phyloP scores from a whole-genome alignment of 805 yeast species.

The Ogataea parapolymorpha region DNA sequence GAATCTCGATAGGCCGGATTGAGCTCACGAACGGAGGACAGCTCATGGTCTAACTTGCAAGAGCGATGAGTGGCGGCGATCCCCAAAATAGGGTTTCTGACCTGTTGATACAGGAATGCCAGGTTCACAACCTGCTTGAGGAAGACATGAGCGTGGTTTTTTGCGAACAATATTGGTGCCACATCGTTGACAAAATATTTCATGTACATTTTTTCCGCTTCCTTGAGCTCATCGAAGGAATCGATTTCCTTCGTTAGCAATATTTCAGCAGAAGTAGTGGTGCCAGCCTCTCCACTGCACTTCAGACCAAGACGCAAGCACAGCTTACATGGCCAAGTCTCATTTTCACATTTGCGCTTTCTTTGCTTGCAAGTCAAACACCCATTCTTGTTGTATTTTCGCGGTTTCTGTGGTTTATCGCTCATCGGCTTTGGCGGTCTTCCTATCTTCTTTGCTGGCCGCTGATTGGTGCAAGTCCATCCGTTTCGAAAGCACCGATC shows the following conservation, averaged over 20 bases:
- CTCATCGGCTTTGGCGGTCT: constrained; percentile 15
- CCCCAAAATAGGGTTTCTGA: constrained; percentile 27
- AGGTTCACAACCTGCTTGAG: constrained; percentile 26
- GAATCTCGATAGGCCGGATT: constrained; percentile 15
- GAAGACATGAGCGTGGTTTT: constrained; percentile 25
- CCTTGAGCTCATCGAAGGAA: constrained; percentile 5
- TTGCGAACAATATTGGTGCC: constrained; percentile 25
- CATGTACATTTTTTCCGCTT: constrained; percentile 23
- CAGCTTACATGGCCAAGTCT: constrained; percentile 23
- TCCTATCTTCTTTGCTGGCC: constrained; percentile 25
- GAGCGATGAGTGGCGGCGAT: constrained; percentile 30
- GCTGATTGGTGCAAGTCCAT: constrained; percentile 12
- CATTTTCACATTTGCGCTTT: constrained; percentile 29
- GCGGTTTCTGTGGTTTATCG: constrained; percentile 1
- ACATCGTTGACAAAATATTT: constrained; percentile 28
- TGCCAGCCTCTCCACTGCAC: constrained; percentile 11
- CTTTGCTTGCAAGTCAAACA: constrained; percentile 24
- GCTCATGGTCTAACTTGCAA: constrained; percentile 3
- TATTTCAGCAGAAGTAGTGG: neutral
- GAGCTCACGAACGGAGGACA: constrained; percentile 3
- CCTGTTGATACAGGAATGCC: constrained; percentile 16
- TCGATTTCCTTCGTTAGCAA: constrained; percentile 4
- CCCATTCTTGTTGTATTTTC: constrained; percentile 17
- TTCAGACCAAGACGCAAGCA: constrained; percentile 15
- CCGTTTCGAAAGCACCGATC: constrained; percentile 16